Percentiles rank a stretch among this genome's conserved stretches.
phyloP scores from a whole-genome alignment of 2,329 filamentous ascomycete genomes.

The Trichoderma sp. region DNA sequence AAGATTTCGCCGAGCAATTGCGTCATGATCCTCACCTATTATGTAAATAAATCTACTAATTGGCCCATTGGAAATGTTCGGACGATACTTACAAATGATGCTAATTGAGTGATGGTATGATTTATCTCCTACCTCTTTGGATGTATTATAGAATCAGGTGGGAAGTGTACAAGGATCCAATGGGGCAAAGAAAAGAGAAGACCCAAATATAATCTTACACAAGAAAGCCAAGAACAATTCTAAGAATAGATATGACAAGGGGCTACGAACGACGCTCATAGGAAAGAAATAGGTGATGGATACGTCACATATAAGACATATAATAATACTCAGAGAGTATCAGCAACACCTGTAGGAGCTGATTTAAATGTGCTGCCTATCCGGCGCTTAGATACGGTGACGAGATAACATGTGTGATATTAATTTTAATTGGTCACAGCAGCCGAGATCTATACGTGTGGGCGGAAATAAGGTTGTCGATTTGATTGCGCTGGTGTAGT shows the following conservation, averaged over 20 bases:
- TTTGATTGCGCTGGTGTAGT: not conserved
- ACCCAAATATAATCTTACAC: not conserved
- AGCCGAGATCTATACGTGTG: not conserved
- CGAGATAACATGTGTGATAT: not conserved
- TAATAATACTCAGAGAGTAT: not conserved
- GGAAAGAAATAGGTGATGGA: not conserved
- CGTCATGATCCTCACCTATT: not conserved
- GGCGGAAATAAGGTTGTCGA: not conserved
- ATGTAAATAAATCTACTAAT: not conserved
- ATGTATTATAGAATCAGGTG: not conserved
- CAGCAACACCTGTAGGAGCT: not conserved
- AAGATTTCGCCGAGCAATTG: not conserved
- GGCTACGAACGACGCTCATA: not conserved
- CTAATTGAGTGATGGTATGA: not conserved
- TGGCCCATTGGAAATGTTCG: not conserved
- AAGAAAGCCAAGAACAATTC: not conserved
- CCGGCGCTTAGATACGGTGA: not conserved
- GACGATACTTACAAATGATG: not conserved
- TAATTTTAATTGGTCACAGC: not conserved
- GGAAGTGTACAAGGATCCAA: not conserved
- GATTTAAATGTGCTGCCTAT: not conserved
- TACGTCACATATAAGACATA: not conserved
- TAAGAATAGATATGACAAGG: not conserved
- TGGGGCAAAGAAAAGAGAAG: not conserved
- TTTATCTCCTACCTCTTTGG: not conserved